phyloP scores from a whole-genome alignment of 129 eudicot species.

The Deinandra increscens region DNA sequence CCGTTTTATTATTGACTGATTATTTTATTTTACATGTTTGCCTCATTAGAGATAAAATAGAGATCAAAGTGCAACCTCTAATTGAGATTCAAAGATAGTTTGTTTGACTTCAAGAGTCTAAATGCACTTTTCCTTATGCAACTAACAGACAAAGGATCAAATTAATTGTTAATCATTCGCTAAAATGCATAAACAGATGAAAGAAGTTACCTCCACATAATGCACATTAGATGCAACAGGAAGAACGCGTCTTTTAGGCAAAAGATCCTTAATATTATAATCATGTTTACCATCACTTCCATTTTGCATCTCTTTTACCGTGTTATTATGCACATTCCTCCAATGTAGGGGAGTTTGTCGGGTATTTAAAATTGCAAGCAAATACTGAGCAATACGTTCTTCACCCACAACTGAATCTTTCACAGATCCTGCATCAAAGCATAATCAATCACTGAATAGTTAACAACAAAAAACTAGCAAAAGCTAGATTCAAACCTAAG shows the following conservation, averaged over 20 bases:
- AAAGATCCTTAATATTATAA: slow-evolving; percentile 62
- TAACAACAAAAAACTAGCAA: too few relatives aligned
- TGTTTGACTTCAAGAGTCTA: background rate
- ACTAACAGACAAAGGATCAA: background rate
- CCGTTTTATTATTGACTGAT: background rate
- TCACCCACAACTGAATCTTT: slow-evolving; percentile 97
- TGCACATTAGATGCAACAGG: slow-evolving; percentile 50
- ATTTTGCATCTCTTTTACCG: slow-evolving; percentile 28
- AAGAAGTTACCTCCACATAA: slow-evolving; percentile 70
- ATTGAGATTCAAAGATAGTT: background rate
- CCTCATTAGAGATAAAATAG: background rate
- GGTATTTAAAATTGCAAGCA: slow-evolving; percentile 82
- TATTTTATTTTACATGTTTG: background rate
- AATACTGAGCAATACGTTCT: slow-evolving; percentile 91
- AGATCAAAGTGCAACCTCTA: background rate
- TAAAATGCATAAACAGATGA: background rate
- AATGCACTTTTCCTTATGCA: background rate
- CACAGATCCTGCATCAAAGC: slow-evolving; percentile 67
- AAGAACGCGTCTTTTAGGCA: slow-evolving; percentile 54
- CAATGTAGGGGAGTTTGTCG: slow-evolving; percentile 94
- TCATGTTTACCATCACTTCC: slow-evolving; percentile 40
- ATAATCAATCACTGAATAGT: background rate
- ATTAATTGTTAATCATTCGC: background rate
- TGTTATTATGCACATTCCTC: slow-evolving; percentile 47
- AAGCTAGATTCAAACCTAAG: too few relatives aligned